phyloP scores from a whole-genome alignment of 805 yeast genomes.

The Schwanniomyces occidentalis region DNA sequence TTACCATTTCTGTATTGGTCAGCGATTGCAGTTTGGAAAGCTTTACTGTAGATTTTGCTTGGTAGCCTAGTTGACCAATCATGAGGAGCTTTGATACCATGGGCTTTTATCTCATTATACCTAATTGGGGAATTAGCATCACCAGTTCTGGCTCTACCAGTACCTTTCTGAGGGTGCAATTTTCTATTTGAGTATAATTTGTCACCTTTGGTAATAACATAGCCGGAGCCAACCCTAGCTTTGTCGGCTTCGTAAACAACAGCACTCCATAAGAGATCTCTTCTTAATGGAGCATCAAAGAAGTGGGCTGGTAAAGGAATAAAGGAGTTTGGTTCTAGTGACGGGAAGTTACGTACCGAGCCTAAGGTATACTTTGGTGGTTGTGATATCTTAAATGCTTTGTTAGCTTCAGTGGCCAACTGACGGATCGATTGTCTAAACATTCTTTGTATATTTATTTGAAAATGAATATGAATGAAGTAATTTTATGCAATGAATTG shows the following conservation, averaged over 20 bases:
- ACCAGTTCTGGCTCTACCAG: constrained; percentile 95
- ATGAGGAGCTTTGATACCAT: constrained; percentile 87
- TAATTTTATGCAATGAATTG: too few relatives aligned
- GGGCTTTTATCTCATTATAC: constrained; percentile 85
- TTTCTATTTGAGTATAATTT: constrained; percentile 84
- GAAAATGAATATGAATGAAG: too few relatives aligned
- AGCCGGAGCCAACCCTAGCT: constrained; percentile 84
- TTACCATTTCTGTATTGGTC: constrained; percentile 76
- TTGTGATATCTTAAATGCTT: constrained; percentile 23
- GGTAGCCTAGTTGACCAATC: constrained; percentile 84
- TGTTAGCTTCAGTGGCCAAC: constrained; percentile 27
- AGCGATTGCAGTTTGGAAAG: constrained; percentile 80
- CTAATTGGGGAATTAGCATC: constrained; percentile 93
- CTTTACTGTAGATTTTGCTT: constrained; percentile 66
- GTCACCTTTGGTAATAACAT: constrained; percentile 84
- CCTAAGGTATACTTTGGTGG: constrained; percentile 78
- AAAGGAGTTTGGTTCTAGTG: constrained; percentile 78
- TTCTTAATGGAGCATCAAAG: constrained; percentile 73
- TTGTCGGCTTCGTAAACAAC: constrained; percentile 89
- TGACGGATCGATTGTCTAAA: constrained; percentile 27
- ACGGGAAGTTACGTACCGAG: constrained; percentile 81
- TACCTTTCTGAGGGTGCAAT: constrained; percentile 85
- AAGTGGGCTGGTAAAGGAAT: constrained; percentile 76
- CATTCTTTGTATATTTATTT: too few relatives aligned
- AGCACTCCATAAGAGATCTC: constrained; percentile 93